Base-by-base conservation (phyloP, 768 basidiomycete species). In the Lentinula guzmanii region DNA sequence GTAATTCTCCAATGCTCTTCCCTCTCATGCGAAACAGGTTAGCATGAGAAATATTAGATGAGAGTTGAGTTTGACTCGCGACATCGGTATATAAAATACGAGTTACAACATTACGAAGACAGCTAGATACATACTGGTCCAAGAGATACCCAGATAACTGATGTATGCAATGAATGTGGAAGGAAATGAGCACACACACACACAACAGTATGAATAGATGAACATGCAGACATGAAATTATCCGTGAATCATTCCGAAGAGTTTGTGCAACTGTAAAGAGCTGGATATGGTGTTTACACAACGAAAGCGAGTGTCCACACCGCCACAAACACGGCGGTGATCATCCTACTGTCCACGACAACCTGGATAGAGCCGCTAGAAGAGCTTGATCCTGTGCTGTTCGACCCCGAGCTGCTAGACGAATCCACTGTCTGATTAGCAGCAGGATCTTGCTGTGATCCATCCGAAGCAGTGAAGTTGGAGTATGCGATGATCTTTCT, bases 381-480 rank as follows among this genome's bases (percentile, higher is more conserved):
- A 28, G 18, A 21, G n/a, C n/a, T 11, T 9, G 46, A 48, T 2
- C 37, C 53, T 9, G 50, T 28, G 28, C 21, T 13, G 28, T 46
- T 46, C 18, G 48, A 46, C n/a, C 45, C 45, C 15, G 48, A 35
- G 37, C 18, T 54, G 37, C n/a, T 54, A n/a, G 55, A 55, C 5
- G 53, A 56, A 31, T 56, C 55, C 18, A 56, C 41, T 1, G 55
- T 56, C 28, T 56, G 55, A 43, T 56, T 56, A 10, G 42, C 55
- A 4, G 55, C 55, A 15, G 55, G 55, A 43, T 43, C 42, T 31
- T 56, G 55, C 18, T 37, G 41, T 6, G 55, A 43, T n/a, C 55
- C 55, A 16, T 56, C 55, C 24, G 55, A 56, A 15, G 55, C 55
- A 56, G 41, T 43, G 41, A 56, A 56, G 16, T 42, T 56, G 41